phyloP scores from a whole-genome alignment of 352 stramenopile species.

The Globisporangium middletonii region DNA sequence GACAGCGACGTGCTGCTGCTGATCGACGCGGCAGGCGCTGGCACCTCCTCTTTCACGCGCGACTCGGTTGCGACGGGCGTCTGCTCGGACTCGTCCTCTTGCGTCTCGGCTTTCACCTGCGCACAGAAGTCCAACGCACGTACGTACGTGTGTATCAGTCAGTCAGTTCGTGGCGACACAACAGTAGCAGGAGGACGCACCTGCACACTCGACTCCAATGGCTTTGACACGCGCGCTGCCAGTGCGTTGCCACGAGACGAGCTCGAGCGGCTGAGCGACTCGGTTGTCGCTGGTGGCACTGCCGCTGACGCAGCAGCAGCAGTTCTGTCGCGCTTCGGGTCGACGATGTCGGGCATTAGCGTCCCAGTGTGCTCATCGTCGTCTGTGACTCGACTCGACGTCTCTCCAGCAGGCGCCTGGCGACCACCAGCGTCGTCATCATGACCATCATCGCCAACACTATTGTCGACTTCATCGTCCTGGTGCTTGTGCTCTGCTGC shows the following conservation, averaged over 20 bases:
- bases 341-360: no score
- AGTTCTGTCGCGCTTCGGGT: no score
- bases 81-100: not conserved
- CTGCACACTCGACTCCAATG: not conserved
- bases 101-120: not conserved
- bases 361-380: no score
- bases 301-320: no score
- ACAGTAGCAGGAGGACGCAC: not conserved
- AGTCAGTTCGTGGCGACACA: not conserved
- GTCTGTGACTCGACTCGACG: no score
- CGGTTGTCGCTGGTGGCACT: not conserved
- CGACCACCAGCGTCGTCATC: not conserved
- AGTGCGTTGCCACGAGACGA: no score
- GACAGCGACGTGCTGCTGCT: constrained; percentile 3
- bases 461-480: constrained; percentile 9
- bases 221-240: no score
- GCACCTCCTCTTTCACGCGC: not conserved
- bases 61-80: not conserved
- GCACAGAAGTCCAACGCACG: not conserved
- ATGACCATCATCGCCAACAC: not conserved
- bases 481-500: constrained; percentile 17
- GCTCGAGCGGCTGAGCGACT: not conserved
- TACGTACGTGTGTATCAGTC: not conserved
- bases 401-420: not conserved
- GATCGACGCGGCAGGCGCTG: not conserved